Evolutionary conservation across 148 eudicot species (phyloP).

Genomic region (Oxyria digyna): DNA sequence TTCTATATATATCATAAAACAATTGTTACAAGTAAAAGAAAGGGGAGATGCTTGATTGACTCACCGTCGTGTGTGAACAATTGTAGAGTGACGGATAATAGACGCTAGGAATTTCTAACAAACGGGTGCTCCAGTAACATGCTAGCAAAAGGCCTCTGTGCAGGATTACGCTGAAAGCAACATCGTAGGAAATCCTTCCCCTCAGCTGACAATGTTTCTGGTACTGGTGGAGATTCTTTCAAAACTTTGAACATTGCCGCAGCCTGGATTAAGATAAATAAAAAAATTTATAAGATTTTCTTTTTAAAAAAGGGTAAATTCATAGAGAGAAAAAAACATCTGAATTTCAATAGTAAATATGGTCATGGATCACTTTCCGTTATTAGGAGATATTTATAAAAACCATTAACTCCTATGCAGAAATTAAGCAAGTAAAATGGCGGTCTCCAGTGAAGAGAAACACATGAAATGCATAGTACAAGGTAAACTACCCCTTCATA

Average conservation of each 20-base stretch:
- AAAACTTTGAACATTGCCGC: constrained; percentile 95
- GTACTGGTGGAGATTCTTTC: constrained; percentile 76
- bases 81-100: constrained; percentile 20
- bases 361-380: neutral
- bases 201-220: constrained; percentile 65
- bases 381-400: neutral
- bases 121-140: constrained; percentile 71
- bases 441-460: neutral
- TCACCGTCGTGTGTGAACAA: constrained; percentile 20
- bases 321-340: neutral
- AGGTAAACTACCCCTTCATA: constrained; percentile 68
- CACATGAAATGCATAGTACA: constrained; percentile 6
- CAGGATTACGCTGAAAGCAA: constrained; percentile 83
- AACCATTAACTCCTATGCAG: neutral
- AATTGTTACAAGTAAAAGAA: neutral
- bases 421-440: neutral
- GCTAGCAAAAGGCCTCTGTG: constrained; percentile 72
- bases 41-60: constrained; percentile 1
- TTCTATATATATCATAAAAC: neutral
- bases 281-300: neutral
- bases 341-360: neutral
- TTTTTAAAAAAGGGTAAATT: neutral
- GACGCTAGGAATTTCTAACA: constrained; percentile 37
- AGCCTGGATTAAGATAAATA: constrained; percentile 34
- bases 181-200: constrained; percentile 74